These are phyloP conservation scores for Rhypophila decipiens DNA, from an alignment of 495 filamentous ascomycete genomes.

Conservation along the genomic window DNA sequence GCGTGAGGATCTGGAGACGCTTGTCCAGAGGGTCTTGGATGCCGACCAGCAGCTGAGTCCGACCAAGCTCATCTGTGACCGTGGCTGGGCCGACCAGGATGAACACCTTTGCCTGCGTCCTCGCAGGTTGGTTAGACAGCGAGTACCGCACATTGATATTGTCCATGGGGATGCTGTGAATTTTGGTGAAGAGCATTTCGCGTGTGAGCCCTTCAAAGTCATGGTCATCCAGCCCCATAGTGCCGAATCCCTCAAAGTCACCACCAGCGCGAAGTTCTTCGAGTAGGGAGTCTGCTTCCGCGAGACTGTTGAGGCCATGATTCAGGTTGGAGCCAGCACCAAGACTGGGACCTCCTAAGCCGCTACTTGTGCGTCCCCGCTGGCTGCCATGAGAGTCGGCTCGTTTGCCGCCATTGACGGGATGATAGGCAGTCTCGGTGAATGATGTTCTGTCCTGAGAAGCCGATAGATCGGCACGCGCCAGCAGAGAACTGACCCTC, in stretches of 20 bases:
- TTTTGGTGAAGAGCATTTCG: constrained; percentile 66
- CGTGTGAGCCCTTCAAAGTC: constrained; percentile 62
- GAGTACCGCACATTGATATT: constrained; percentile 55
- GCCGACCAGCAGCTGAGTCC: constrained; percentile 55
- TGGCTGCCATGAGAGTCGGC: constrained; percentile 68
- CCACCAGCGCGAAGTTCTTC: constrained; percentile 58
- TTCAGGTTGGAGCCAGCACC: constrained; percentile 27
- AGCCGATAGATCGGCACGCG: constrained; percentile 79
- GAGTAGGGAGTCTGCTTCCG: constrained; percentile 62
- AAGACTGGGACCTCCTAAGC: constrained; percentile 31
- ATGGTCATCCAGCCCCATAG: constrained; percentile 64
- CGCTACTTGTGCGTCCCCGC: constrained; percentile 54
- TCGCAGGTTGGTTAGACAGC: constrained; percentile 38
- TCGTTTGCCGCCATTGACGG: constrained; percentile 46
- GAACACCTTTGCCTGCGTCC: constrained; percentile 54
- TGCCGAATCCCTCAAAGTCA: constrained; percentile 62
- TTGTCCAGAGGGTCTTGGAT: constrained; percentile 62
- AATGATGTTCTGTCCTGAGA: constrained; percentile 70
- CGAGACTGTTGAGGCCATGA: constrained; percentile 41
- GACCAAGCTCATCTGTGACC: constrained; percentile 41
- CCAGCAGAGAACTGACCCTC: constrained; percentile 85
- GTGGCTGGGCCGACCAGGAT: constrained; percentile 54
- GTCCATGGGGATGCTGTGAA: constrained; percentile 62
- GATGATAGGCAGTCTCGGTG: constrained; percentile 55
- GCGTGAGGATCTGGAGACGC: constrained; percentile 59